These are phyloP conservation scores for Cudoniella acicularis DNA, from an alignment of 495 filamentous ascomycete species.

Conservation along the genomic window DNA sequence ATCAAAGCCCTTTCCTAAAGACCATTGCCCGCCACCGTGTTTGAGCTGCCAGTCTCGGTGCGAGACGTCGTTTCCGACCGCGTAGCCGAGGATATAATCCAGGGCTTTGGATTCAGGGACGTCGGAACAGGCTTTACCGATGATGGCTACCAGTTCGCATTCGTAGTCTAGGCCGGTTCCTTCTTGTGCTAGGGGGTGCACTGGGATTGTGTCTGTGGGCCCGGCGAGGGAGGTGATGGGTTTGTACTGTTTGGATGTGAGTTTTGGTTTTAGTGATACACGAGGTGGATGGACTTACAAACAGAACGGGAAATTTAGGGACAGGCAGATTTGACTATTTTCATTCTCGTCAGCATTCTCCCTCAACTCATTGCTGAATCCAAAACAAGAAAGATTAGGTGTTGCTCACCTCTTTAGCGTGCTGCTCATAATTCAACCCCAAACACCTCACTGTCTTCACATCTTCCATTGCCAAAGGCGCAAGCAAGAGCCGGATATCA, in stretches of 20 bases:
- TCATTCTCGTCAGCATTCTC: too few relatives aligned
- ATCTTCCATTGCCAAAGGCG: constrained; percentile 64
- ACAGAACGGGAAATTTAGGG: constrained; percentile 74
- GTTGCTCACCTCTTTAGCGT: constrained; percentile 62
- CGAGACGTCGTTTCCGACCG: constrained; percentile 78
- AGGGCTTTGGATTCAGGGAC: constrained; percentile 65
- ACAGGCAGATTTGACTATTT: constrained; percentile 63
- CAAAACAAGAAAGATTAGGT: neutral
- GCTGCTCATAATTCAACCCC: constrained; percentile 77
- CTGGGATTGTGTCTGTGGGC: constrained; percentile 65
- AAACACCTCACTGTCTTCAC: constrained; percentile 74
- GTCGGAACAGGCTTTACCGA: constrained; percentile 67
- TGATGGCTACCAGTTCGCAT: constrained; percentile 76
- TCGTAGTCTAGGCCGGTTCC: constrained; percentile 74
- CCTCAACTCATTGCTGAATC: too few relatives aligned
- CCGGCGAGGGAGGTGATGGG: constrained; percentile 68
- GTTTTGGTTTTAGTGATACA: neutral
- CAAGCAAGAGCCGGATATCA: constrained; percentile 63
- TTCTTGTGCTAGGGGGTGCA: constrained; percentile 53
- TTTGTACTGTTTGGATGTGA: constrained; percentile 56
- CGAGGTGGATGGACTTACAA: constrained; percentile 40
- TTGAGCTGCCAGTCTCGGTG: constrained; percentile 83
- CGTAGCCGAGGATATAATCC: constrained; percentile 74
- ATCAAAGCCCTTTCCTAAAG: constrained; percentile 79
- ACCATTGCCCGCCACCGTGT: constrained; percentile 78